Evolutionary conservation across 2,329 filamentous ascomycete genomes (phyloP), one percentile per base, ranked within the genome.

Genomic region (Cladophialophora bantiana): DNA sequence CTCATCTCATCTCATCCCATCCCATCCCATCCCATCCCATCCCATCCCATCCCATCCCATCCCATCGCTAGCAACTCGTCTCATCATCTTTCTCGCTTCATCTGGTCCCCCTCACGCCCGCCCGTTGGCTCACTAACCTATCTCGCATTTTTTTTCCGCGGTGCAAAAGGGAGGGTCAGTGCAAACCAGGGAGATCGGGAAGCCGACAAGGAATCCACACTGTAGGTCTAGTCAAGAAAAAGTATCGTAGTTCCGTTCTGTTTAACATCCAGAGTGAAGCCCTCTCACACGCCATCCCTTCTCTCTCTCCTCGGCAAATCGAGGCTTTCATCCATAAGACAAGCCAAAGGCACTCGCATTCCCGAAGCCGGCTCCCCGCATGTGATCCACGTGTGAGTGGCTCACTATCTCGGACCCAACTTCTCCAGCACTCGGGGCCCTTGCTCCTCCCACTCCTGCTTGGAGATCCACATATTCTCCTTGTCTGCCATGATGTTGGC

Each of bases 401-500:
- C 50, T 56, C 35, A 65, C 35, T 26, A 95, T 87, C 94, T 89
- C 59, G 93, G 92, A 13, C 95, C 95, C 74, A 99, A 84, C 85
- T 98, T 99, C 83, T 96, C 92, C 77, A 99, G 81, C 68, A 91
- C 89, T 65, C 90, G 86, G 42, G 90, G 78, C 45, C 95, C 95
- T 78, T 97, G 90, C 82, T 99, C 95, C 76, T 95, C 87, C 95
- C 95, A 99, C 81, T 99, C 95, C 76, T 91, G 86, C 85, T 97
- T 97, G 73, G 90, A 91, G 76, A 99, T 94, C 95, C 95, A 99
- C 95, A 98, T 98, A 78, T 90, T 91, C 79, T 97, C 93, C 83
- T 97, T 98, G 82, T 98, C 94, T 54, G 95, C 94, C 91, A 99
- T 98, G 42, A 99, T 96, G 78, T 98, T 98, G 74, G 95, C 95